Percentiles rank a stretch among this genome's conserved stretches.
These are phyloP conservation scores for Venturia effusa DNA, from an alignment of 2,329 filamentous ascomycete species.

Conservation along the genomic window DNA sequence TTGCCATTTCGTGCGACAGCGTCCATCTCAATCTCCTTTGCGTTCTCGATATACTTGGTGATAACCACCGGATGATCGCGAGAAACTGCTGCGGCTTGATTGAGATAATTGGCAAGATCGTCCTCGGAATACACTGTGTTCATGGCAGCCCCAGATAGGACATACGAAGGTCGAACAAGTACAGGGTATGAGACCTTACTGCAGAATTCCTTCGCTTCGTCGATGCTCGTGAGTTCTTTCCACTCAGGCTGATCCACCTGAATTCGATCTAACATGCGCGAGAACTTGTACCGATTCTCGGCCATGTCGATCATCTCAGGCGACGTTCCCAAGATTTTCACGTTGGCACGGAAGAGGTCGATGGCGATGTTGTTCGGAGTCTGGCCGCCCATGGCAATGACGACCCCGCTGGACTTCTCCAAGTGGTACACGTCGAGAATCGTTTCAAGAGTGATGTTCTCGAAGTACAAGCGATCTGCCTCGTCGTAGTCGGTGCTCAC, in stretches of 20 bases:
- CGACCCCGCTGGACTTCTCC: constrained; percentile 71
- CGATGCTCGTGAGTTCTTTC: constrained; percentile 94
- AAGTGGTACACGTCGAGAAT: constrained; percentile 89
- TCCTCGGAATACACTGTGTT: constrained; percentile 97
- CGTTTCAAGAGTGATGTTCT: constrained; percentile 85
- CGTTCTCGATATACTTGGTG: constrained; percentile 98
- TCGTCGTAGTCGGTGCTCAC: constrained; percentile 89
- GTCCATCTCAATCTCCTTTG: constrained; percentile 99
- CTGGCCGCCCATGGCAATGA: constrained; percentile 94
- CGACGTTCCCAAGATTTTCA: constrained; percentile 88
- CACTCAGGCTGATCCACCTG: constrained; percentile 92
- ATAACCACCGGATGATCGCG: constrained; percentile 95
- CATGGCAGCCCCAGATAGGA: constrained; percentile 95
- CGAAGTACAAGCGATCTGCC: constrained; percentile 89
- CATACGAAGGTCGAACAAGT: constrained; percentile 89
- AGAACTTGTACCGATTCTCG: constrained; percentile 98
- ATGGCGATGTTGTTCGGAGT: constrained; percentile 97
- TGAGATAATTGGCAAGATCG: constrained; percentile 77
- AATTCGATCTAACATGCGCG: constrained; percentile 91
- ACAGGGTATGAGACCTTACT: constrained; percentile 85
- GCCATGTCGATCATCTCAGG: constrained; percentile 98
- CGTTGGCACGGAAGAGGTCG: constrained; percentile 74
- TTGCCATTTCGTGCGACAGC: constrained; percentile 84
- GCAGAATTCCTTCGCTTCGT: constrained; percentile 82
- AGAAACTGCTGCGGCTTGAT: constrained; percentile 87